Evolutionary conservation across 345 rosid species (phyloP), one percentile per base, ranked within the genome.

Genomic region (Melaleuca quinquenervia): DNA sequence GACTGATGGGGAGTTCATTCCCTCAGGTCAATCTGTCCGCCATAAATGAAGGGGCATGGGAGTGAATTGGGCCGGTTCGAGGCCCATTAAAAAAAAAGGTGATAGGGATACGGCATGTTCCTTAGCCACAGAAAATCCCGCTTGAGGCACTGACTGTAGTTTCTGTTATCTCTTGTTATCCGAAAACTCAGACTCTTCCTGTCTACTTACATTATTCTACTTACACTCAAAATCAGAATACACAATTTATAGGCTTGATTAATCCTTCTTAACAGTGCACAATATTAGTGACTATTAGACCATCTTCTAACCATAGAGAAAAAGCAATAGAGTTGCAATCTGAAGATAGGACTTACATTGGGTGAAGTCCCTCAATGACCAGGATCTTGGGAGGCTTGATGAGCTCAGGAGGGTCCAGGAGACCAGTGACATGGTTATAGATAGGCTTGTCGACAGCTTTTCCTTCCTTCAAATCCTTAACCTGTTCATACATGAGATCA

Each of bases 311-410:
- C 8, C 36, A 50, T 8, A 32, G 44, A n/a, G 55, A 10, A 41
- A 70, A 84, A 64, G 15, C n/a, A 14, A 62, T 21, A 49, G 80
- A 60, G 32, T 49, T 55, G 41, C 52, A 84, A 84, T n/a, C 50
- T 70, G 78, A 70, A 70, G 24, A 70, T 18, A 32, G 51, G 45
- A 55, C 98, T 96, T 92, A 97, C 99, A 97, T 96, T 52, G 99
- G 99, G 84, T 97, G 99, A 83, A 97, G 90, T 32, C 99, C 99
- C 95, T 97, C 99, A 87, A 97, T 96, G 86, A 97, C 98, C 75
- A 95, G 96, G 87, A 97, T 97, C 95, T 94, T 97, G 20, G 99
- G 99, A 32, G 99, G 98, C 83, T 94, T 93, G 86, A 91, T 97
- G 87, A 92, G 93, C 91, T 97, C 99, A 20, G 99, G 96, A 50